Base-by-base conservation (phyloP, 2,329 filamentous ascomycete genomes). In the Xylaria digitata region DNA sequence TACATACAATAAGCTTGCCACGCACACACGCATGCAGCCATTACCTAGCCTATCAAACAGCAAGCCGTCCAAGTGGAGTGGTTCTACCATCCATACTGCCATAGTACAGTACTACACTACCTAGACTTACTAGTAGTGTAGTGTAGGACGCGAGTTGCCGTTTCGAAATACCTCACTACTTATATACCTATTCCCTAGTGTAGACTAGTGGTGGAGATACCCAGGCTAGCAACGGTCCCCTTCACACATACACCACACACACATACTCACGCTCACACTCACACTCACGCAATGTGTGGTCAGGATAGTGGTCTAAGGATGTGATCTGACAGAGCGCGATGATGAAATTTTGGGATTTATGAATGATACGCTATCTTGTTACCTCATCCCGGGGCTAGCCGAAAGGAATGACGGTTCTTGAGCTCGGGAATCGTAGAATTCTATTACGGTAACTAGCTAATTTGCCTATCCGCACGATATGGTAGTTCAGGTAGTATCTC, bases 301-400 rank as follows among this genome's bases (percentile, higher is more conserved):
- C 37, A 19, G 26, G 19, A 9, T 43, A 42, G 6, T 45, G 15
- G 37, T 53, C 9, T 6, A 21, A 40, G 32, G 32, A 19, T 49
- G 53, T 8, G 37, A 43, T 11, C 37, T 13, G 19, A 4, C 17
- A 40, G 32, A 21, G 43, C 37, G 34, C 26, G 17, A 52, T 48
- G 32, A n/a, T 37, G 46, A 45, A 23, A 45, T 17, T n/a, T 49
- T 43, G 19, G 7, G n/a, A n/a, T 43, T 1, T 26, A 58, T 59
- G 30, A n/a, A 59, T 55, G 43, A 48, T 13, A 55, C 21, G 6
- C 26, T 26, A 49, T 56, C 43, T 63, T 46, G 52, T 45, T 40
- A 40, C 55, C 56, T 63, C 43, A 19, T 54, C 53, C 46, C 59
- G 53, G 58, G 63, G 43, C 63, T 65, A 40, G 37, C 58, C 46